phyloP scores from a whole-genome alignment of 1,284 basidiomycete genomes.

The Ceratorhiza oryzae-sativae region DNA sequence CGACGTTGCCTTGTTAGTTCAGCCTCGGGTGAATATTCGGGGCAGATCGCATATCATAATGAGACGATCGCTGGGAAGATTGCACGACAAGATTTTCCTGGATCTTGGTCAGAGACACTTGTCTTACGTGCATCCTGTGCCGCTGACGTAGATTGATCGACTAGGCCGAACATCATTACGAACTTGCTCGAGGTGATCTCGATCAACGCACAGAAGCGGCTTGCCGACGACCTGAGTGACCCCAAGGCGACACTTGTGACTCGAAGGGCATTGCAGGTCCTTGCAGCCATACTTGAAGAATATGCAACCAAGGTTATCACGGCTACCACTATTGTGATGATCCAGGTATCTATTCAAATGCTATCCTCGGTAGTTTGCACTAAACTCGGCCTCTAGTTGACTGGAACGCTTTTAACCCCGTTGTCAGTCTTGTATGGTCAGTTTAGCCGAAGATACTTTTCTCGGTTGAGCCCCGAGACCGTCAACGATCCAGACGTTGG shows the following conservation, averaged over 20 bases:
- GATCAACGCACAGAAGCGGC: conserved; percentile 59
- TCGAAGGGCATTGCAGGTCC: conserved; percentile 64
- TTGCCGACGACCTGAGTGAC: conserved; percentile 54
- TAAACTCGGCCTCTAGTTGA: conserved; percentile 16
- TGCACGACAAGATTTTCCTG: conserved; percentile 73
- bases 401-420: conserved; percentile 16
- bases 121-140: conserved; percentile 39
- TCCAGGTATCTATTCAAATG: conserved; percentile 38
- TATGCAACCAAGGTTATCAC: conserved; percentile 71
- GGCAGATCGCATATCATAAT: conserved; percentile 76
- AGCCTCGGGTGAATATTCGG: conserved; percentile 12
- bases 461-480: conserved; percentile 50
- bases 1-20: conserved; percentile 27
- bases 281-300: conserved; percentile 72
- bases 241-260: conserved; percentile 60
- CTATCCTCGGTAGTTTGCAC: conserved; percentile 4
- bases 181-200: conserved; percentile 66
- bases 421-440: conserved; percentile 67
- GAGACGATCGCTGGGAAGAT: conserved; percentile 72
- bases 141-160: conserved; percentile 19
- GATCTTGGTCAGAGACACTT: conserved; percentile 60
- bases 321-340: conserved; percentile 68
- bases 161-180: conserved; percentile 68
- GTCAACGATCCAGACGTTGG: conserved; percentile 54
- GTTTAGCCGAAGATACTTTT: conserved; percentile 57